Base-by-base conservation (phyloP, 768 basidiomycete species). In the Mycena vulgaris region DNA sequence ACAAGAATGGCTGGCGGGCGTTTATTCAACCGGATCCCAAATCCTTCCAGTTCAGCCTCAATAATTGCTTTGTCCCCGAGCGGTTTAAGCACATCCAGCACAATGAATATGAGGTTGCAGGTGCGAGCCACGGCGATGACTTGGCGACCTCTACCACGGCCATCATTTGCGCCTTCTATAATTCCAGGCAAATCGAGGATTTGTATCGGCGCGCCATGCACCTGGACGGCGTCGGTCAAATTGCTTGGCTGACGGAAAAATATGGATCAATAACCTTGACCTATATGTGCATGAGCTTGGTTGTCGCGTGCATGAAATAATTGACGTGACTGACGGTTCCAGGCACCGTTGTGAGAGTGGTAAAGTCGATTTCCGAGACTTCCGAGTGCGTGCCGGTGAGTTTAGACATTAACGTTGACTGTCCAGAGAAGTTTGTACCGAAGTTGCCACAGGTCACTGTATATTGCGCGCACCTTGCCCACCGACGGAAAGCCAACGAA, bases 81-180 rank as follows among this genome's bases (percentile, higher is more conserved):
- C n/a, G 98, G 98, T 83, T 99, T 99, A 39, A 98, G 89, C 30
- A 99, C 98, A 77, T 99, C 98, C 56, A 99, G 89, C 31, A 99
- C 94, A 80, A 99, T 99, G 82, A 99, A 99, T 69, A 99, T 98
- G 39, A 99, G 91, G 80, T 98, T 95, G 80, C 98, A 99, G 45
- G 98, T 99, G 68, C 98, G 91, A 10, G 98, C 97, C 73, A 99
- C 98, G 64, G 94, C 94, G 76, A 93, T 94, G 60, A 94, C 92
- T 88, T 99, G 97, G 73, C 95, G 92, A 87, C 97, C 97, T 86
- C 97, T 86, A 80, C 97, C 97, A 79, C 94, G 90, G 62, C 97
- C 97, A 75, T 98, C 97, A 77, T 96, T 95, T 30, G 97, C 97
- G 75, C 97, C 97, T 80, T 98, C 97, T 71, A 99, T 98, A 72